phyloP scores from a whole-genome alignment of 2,329 filamentous ascomycete genomes.

The Fusarium xyrophilum region DNA sequence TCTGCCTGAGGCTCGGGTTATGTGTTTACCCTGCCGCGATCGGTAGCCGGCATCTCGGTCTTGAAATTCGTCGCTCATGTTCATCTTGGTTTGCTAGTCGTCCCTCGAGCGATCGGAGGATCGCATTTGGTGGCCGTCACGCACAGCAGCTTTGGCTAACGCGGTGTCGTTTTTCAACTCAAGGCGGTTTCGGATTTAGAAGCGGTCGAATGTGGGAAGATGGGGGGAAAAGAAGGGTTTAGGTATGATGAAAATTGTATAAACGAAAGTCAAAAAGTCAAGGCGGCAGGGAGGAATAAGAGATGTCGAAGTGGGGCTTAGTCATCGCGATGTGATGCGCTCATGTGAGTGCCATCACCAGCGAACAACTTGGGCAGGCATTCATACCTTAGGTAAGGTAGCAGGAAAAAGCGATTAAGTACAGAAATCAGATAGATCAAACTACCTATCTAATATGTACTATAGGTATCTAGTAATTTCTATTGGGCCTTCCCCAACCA shows the following conservation, averaged over 20 bases:
- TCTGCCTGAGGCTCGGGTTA: conserved; percentile 45
- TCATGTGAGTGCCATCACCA: not conserved
- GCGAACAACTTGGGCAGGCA: not conserved
- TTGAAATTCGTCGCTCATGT: conserved; percentile 36
- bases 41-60: conserved; percentile 51
- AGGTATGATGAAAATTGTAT: not conserved
- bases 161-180: not conserved
- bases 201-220: not conserved
- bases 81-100: conserved; percentile 36
- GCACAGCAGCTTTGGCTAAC: conserved; percentile 49
- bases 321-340: conserved; percentile 9
- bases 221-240: not conserved
- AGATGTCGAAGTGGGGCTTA: conserved; percentile 20
- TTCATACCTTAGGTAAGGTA: not conserved
- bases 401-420: not conserved
- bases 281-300: not conserved
- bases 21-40: conserved; percentile 60
- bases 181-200: not conserved
- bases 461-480: not conserved
- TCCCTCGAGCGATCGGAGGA: conserved; percentile 43
- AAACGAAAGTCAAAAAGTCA: conserved; percentile 3
- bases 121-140: conserved; percentile 50
- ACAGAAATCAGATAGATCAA: not conserved
- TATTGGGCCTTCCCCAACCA: not conserved
- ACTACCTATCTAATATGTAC: not conserved